Base-by-base conservation (phyloP, 352 stramenopile species). In the Phytophthora quininea region DNA sequence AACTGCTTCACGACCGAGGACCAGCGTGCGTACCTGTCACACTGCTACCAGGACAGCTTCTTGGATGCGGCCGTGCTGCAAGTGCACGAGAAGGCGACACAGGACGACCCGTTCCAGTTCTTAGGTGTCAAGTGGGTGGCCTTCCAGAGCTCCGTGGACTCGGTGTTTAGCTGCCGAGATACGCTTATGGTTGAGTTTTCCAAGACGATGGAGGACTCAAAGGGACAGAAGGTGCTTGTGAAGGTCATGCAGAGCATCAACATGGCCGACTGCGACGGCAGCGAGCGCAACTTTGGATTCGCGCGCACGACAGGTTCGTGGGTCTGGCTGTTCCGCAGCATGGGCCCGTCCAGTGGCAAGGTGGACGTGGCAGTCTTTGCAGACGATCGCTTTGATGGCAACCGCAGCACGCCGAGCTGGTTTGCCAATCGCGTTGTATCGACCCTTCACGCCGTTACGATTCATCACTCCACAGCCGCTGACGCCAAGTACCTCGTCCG, bases 11-110 rank as follows among this genome's bases (percentile, higher is more conserved):
- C 73, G 10, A 94, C 88, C 0, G 76, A 91, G 19, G 82, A 89
- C 48, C 75, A 88, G 56, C 86, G 86, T 29, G 74, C 74, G 7
- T 79, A 84, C 62, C 66, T 89, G 67, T 71, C 84, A 10, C 83
- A 93, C 58, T 79, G 84, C 45, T 89, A 90, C 54, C 80, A 90
- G 32, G 79, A 91, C 24, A 79, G 73, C 33, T 94, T 94, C 61
- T 64, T 96, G 24, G 88, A 93, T 67, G 75, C 76, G 15, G 82
- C 81, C 4, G 84, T 96, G 33, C 62, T 96, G n/a, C 79, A 94
- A 50, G 74, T 92, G 9, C 48, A 81, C 24, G 76, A 87, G 37
- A 62, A 77, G 27, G 66, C 72, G 2, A 66, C 65, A 3, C 68
- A 59, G 29, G 85, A 72, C 4, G 86, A 94, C 54, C 73, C 84